Conservation (phyloP, 2,329 filamentous ascomycete genomes). For the Trichophyton simii region DNA sequence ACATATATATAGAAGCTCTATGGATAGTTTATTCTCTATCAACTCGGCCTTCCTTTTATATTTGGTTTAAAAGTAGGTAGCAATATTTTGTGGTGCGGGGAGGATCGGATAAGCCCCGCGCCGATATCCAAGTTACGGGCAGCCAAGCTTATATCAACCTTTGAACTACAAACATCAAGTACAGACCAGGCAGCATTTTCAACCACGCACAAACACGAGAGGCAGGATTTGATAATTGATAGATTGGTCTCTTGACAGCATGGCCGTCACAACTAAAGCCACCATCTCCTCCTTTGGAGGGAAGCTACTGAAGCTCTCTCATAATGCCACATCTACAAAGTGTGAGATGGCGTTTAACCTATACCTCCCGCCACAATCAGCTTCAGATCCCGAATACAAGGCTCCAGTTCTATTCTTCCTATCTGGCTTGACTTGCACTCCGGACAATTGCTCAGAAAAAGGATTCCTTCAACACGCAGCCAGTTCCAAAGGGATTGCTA, state of each 20-base stretch:
- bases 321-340: constrained; percentile 63
- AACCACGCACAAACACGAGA: neutral
- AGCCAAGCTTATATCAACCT: neutral
- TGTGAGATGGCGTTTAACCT: constrained; percentile 90
- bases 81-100: neutral
- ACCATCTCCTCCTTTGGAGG: constrained; percentile 87
- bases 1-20: neutral
- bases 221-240: neutral
- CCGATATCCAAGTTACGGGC: neutral
- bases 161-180: neutral
- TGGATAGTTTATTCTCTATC: neutral
- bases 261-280: constrained; percentile 81
- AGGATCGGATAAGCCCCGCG: neutral
- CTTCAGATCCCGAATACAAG: constrained; percentile 41
- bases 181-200: neutral
- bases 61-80: neutral
- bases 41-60: neutral
- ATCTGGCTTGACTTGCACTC: constrained; percentile 86
- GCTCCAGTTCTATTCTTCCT: constrained; percentile 86
- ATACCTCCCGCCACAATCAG: constrained; percentile 67
- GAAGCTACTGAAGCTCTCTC: constrained; percentile 85
- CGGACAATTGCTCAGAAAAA: constrained; percentile 62
- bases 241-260: constrained; percentile 24
- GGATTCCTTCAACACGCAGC: constrained; percentile 87
- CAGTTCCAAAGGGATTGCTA: constrained; percentile 67